Base-by-base conservation (phyloP, 1,284 basidiomycete species). In the Taiwanofungus camphoratus region DNA sequence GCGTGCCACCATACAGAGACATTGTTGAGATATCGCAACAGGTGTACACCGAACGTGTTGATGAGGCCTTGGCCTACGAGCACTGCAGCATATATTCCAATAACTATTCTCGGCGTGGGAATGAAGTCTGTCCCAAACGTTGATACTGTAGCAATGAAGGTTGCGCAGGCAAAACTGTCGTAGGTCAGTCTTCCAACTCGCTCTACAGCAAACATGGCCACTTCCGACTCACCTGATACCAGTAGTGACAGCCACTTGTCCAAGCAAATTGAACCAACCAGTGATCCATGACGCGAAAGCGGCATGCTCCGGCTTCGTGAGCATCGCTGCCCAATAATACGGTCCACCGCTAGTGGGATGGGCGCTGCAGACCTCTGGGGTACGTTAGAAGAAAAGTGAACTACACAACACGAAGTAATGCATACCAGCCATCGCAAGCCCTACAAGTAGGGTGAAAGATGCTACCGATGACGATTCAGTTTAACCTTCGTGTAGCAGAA, bases 261-360 rank as follows among this genome's bases (percentile, higher is more conserved):
- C 82, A 3, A 85, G 67, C 12, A 87, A 64, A 58, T 88, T 88
- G 64, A 86, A 87, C 82, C 80, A 83, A 11, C 79, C 79, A 6
- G 76, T 79, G 21, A 82, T 70, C 82, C 82, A 85, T 2, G 81
- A 84, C 2, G 79, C 77, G 19, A 84, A 65, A 1, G 81, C 65
- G 3, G 81, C 78, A 35, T 73, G 57, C 52, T 73, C 50, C 2
- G 71, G 72, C 44, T 66, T 65, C 6, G 79, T 79, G 2, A 87
- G 61, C 78, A 83, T 83, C 1, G 82, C 82, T 15, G 82, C 77
- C 83, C 82, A 86, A 59, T 78, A 85, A 53, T 86, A 85, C 0
- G 82, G 82, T 0, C 85, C 85, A 4, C 83, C 84, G 38, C 76
- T 79, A 1, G 83, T 85, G 3, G 84, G 84, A 58, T 85, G 81